These are phyloP conservation scores for Alopecurus myosuroides DNA, from an alignment of 176 grass and related monocot genomes.

Conservation along the genomic window DNA sequence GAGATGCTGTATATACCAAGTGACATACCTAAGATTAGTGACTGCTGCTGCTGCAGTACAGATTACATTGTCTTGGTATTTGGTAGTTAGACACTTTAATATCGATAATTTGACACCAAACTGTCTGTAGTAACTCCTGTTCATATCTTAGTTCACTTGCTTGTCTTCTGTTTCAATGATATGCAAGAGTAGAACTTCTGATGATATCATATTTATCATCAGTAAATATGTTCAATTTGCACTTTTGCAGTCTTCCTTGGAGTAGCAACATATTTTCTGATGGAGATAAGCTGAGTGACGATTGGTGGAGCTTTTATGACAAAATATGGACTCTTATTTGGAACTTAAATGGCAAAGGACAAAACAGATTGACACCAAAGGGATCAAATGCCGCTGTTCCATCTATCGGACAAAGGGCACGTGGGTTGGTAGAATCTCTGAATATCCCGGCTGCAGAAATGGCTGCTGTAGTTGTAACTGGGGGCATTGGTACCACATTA, in stretches of 20 bases:
- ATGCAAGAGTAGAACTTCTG: constrained; percentile 2
- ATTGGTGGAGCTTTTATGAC: constrained; percentile 86
- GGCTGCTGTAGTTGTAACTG: constrained; percentile 96
- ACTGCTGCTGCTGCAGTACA: neutral
- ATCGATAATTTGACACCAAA: constrained; percentile 15
- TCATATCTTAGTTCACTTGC: constrained; percentile 1
- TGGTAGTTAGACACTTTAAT: neutral
- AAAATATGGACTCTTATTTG: constrained; percentile 78
- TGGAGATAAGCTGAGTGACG: constrained; percentile 41
- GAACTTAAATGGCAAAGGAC: constrained; percentile 79
- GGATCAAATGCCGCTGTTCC: constrained; percentile 44
- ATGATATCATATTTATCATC: constrained; percentile 13
- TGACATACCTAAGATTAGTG: neutral
- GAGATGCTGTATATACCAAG: neutral
- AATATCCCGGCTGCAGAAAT: constrained; percentile 98
- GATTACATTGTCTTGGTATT: neutral
- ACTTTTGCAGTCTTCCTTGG: constrained; percentile 66
- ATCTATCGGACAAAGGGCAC: constrained; percentile 91
- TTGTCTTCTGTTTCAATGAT: neutral
- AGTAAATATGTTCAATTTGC: constrained; percentile 14
- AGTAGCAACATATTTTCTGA: constrained; percentile 40
- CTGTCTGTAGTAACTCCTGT: neutral
- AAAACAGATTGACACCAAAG: constrained; percentile 54
- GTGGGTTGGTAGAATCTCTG: constrained; percentile 90
- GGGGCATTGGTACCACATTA: constrained; percentile 75